Conservation (phyloP, 805 yeast genomes). For the Candida parachauliodes region DNA sequence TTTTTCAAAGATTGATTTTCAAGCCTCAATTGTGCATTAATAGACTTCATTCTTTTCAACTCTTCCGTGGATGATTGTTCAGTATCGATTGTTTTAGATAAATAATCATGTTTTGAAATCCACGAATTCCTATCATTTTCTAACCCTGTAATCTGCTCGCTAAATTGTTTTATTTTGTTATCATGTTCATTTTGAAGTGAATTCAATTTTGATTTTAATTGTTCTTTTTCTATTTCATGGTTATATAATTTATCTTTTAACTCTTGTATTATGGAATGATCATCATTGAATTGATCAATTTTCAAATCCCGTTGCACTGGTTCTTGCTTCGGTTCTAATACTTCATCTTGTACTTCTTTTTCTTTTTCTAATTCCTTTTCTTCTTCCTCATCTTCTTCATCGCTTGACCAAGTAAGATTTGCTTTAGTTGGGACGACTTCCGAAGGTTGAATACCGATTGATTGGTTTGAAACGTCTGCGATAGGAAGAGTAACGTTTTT, state of each 20-base stretch:
- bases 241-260: conserved; percentile 1
- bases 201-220: conserved; percentile 20
- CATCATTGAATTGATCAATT: neutral
- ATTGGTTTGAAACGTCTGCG: conserved; percentile 5
- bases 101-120: conserved; percentile 5
- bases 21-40: conserved; percentile 31
- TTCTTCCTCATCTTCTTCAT: conserved; percentile 59
- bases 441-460: conserved; percentile 52
- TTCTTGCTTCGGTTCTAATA: neutral
- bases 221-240: conserved; percentile 17
- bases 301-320: neutral
- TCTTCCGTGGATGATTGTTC: conserved; percentile 16
- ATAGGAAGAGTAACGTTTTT: conserved; percentile 3
- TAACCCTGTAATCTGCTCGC: conserved; percentile 18
- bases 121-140: conserved; percentile 13
- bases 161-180: conserved; percentile 15
- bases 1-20: conserved; percentile 37
- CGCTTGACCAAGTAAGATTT: conserved; percentile 83
- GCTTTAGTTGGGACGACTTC: conserved; percentile 84
- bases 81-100: conserved; percentile 5
- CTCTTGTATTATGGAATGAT: conserved; percentile 3
- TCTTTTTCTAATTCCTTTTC: conserved; percentile 14
- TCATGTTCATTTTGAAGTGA: conserved; percentile 23
- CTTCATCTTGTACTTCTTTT: conserved; percentile 4
- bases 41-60: conserved; percentile 25